Conservation (phyloP, 108 stramenopile species). For the Skeletonema costatum region DNA sequence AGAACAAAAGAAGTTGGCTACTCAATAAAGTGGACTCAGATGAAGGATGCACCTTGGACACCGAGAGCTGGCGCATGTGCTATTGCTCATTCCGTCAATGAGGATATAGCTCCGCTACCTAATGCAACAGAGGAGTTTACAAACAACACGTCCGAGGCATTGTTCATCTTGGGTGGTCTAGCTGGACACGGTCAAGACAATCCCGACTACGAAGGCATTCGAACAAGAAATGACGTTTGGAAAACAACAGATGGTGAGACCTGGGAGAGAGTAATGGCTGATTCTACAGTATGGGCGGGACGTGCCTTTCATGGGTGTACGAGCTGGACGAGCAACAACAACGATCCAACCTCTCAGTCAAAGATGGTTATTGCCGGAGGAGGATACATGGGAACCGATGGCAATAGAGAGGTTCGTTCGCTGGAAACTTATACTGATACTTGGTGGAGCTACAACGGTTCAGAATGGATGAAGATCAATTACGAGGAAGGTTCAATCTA, state of each 20-base stretch:
- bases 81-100: conserved; percentile 19
- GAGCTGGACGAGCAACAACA: conserved; percentile 10
- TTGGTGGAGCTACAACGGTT: conserved; percentile 59
- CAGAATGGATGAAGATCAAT: conserved; percentile 56
- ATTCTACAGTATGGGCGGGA: conserved; percentile 46
- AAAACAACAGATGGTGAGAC: conserved; percentile 50
- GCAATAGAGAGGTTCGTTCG: conserved; percentile 55
- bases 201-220: conserved; percentile 45
- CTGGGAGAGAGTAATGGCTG: conserved; percentile 46
- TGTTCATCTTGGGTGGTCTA: conserved; percentile 58
- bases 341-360: conserved; percentile 20
- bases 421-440: conserved; percentile 58
- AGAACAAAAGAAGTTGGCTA: conserved; percentile 17
- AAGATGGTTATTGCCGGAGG: conserved; percentile 66
- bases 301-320: conserved; percentile 60
- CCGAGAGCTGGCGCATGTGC: conserved; percentile 44
- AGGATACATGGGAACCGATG: conserved; percentile 67
- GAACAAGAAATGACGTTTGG: conserved; percentile 68
- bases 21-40: conserved; percentile 28
- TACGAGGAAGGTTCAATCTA: conserved; percentile 51
- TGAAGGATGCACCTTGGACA: conserved; percentile 38
- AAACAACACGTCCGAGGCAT: background rate
- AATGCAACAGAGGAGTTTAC: background rate
- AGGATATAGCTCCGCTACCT: background rate
- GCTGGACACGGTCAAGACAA: conserved; percentile 39